Percentiles rank a stretch among this genome's conserved stretches.
phyloP scores from a whole-genome alignment of 805 yeast genomes.

The Metschnikowia koreensis region DNA sequence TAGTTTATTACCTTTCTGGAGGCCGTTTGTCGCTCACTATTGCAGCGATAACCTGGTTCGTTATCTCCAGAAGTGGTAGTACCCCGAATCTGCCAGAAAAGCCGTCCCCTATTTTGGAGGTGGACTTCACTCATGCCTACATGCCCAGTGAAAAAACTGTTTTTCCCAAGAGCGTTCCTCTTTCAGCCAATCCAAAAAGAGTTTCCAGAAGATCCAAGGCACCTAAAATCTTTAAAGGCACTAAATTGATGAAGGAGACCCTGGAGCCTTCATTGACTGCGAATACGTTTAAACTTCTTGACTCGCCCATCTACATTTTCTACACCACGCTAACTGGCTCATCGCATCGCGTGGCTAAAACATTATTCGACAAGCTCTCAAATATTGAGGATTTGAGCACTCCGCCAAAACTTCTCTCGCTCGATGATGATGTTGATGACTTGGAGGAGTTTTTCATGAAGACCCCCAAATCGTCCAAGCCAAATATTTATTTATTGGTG shows the following conservation, averaged over 20 bases:
- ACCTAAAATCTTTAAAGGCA: constrained; percentile 43
- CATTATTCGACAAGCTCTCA: constrained; percentile 41
- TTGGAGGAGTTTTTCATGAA: constrained; percentile 76
- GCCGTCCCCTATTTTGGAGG: constrained; percentile 37
- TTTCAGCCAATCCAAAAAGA: constrained; percentile 5
- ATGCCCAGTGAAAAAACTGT: constrained; percentile 24
- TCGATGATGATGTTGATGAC: constrained; percentile 82
- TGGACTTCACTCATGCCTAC: constrained; percentile 41
- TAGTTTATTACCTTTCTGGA: constrained; percentile 37
- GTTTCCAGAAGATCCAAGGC: constrained; percentile 26
- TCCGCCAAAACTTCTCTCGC: constrained; percentile 55
- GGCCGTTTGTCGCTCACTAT: constrained; percentile 41
- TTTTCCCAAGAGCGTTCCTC: constrained; percentile 11
- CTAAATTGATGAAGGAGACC: constrained; percentile 25
- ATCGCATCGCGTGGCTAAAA: constrained; percentile 64
- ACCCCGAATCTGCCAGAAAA: constrained; percentile 11
- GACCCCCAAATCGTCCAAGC: constrained; percentile 45
- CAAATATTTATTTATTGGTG: constrained; percentile 65
- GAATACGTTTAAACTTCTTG: constrained; percentile 39
- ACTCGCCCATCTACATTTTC: constrained; percentile 64
- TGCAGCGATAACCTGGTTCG: constrained; percentile 19
- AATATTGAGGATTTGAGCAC: constrained; percentile 24
- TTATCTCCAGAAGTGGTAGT: background rate
- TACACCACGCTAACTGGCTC: constrained; percentile 88
- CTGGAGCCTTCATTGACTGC: constrained; percentile 39